Evolutionary conservation across 306 rosid genomes (phyloP).

Genomic region (Trifolium pratense): DNA sequence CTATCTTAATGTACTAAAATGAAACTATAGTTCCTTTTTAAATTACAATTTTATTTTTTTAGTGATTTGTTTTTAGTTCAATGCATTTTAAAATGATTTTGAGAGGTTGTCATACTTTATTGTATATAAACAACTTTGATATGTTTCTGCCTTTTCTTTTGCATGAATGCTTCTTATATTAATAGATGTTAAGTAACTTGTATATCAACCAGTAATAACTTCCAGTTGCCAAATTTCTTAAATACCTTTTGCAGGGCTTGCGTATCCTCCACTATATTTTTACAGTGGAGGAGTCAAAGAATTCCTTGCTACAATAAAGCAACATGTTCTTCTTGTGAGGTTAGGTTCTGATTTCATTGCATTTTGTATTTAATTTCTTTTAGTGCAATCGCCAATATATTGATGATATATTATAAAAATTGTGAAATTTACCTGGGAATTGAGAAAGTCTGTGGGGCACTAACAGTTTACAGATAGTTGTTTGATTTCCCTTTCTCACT

Average conservation of each 20-base stretch:
- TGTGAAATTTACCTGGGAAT: conserved; percentile 7
- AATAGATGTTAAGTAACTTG: background rate
- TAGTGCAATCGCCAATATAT: conserved; percentile 11
- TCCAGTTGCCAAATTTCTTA: background rate
- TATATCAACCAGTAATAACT: background rate
- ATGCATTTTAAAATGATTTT: background rate
- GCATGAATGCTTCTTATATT: background rate
- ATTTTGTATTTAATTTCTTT: conserved; percentile 7
- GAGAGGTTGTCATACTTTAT: conserved; percentile 6
- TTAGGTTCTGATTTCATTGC: conserved; percentile 48
- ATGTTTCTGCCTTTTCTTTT: conserved; percentile 19
- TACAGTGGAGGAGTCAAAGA: conserved; percentile 98
- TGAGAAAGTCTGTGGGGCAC: background rate
- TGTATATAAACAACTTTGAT: background rate
- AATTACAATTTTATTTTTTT: background rate
- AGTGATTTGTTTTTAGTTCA: background rate
- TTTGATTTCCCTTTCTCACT: background rate
- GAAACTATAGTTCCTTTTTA: no score
- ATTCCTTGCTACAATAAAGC: conserved; percentile 94
- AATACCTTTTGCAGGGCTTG: conserved; percentile 75
- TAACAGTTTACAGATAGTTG: conserved; percentile 24
- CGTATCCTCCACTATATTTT: conserved; percentile 89
- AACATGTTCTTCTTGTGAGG: conserved; percentile 88
- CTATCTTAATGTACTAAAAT: no score
- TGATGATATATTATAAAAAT: conserved; percentile 28